Evolutionary conservation across 106 monocot genomes (phyloP), one percentile per base, ranked within the genome.

Genomic region (Hemerocallis citrina): DNA sequence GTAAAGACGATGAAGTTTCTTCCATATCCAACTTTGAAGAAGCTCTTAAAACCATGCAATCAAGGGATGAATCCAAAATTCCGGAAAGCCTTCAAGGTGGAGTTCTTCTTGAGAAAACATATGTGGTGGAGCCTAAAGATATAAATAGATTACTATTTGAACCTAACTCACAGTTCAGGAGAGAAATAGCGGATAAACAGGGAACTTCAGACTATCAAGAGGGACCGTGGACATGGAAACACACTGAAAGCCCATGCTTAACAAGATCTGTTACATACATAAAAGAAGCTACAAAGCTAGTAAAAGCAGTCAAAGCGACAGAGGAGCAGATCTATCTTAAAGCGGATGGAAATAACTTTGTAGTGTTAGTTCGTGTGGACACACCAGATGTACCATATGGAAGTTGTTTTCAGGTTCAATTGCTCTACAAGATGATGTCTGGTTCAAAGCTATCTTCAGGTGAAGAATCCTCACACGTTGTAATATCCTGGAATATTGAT

Each of bases 351-450:
- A 81, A 64, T 37, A 68, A 51, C 12, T 91, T 69, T 68, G 68
- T 79, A 46, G 60, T 86, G 41, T 64, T 82, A 61, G 42, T 50
- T 20, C 64, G 55, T 13, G 91, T 83, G 28, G 35, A 46, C 34
- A 83, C 79, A n/a, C 91, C 91, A 12, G 82, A 83, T 39, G 83
- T 72, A 36, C 82, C 86, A 8, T 91, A 74, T 79, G 91, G 91
- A 17, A 69, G 70, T 35, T 82, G 71, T 67, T 91, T 91, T 62
- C 67, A 63, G 47, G 58, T 86, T 38, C 52, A 77, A 39, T 55
- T 86, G 44, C 68, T 86, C 11, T 86, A 71, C 55, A 77, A 75
- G 61, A 83, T 86, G 60, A 77, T 59, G 36, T 77, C 79, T 22
- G 68, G 65, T 39, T 68, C 70, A 34, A 34, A 64, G 19, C 34